These are phyloP conservation scores for Mortierella polycephala DNA, from an alignment of 371 early-diverging fungal species.

Conservation along the genomic window DNA sequence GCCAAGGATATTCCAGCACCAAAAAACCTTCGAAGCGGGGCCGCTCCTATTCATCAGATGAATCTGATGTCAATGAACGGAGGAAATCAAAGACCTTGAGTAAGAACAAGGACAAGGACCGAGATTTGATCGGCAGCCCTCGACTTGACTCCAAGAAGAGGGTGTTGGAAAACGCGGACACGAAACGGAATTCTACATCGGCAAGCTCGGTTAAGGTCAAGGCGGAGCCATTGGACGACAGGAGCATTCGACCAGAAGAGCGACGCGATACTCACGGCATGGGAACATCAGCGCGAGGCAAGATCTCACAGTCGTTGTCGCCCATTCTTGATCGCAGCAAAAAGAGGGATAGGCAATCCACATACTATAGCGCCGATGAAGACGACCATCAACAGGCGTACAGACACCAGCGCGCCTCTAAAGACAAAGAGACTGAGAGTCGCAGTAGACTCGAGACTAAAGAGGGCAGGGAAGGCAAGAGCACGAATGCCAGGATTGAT, in stretches of 20 bases:
- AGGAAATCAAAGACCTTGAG: constrained; percentile 5
- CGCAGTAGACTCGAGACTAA: constrained; percentile 33
- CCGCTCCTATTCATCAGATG: constrained; percentile 29
- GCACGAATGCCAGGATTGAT: constrained; percentile 2
- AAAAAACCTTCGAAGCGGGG: constrained; percentile 12
- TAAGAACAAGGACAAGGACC: constrained; percentile 18
- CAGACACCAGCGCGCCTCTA: constrained; percentile 9
- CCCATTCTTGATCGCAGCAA: constrained; percentile 29
- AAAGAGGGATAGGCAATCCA: constrained; percentile 8
- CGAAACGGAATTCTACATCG: background rate
- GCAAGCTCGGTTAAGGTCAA: constrained; percentile 5
- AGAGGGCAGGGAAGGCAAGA: constrained; percentile 34
- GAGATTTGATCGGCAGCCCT: background rate
- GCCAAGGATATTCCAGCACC: constrained; percentile 9
- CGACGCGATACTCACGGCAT: background rate
- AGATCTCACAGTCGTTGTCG: constrained; percentile 29
- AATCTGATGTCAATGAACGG: constrained; percentile 28
- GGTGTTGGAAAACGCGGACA: constrained; percentile 10
- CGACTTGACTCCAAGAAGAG: constrained; percentile 14
- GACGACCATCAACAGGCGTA: constrained; percentile 12
- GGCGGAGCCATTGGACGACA: constrained; percentile 13
- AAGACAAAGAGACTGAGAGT: constrained; percentile 9
- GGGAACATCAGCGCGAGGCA: constrained; percentile 10
- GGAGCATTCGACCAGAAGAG: constrained; percentile 14
- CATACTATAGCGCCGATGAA: constrained; percentile 40